These are phyloP conservation scores for Candida pseudocylindracea DNA, from an alignment of 1,139 yeast species.

Conservation along the genomic window DNA sequence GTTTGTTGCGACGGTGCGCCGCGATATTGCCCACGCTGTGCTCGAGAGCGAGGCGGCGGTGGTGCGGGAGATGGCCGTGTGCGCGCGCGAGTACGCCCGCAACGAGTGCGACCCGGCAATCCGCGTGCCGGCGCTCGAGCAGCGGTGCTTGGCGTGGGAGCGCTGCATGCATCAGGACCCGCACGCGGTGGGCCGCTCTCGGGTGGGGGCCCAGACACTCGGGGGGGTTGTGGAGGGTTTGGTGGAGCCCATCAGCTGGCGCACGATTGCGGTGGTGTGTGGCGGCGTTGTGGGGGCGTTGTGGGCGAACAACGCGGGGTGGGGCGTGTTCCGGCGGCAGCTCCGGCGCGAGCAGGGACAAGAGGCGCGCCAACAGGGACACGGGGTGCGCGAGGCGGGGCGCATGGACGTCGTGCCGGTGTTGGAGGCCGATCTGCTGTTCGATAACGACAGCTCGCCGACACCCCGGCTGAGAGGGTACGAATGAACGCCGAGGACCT, in stretches of 20 bases:
- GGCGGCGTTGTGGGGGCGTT: no score
- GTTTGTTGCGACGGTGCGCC: constrained; percentile 34
- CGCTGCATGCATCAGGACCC: constrained; percentile 82
- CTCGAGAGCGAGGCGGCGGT: constrained; percentile 40
- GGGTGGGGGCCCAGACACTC: constrained; percentile 59
- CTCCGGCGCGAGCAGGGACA: no score
- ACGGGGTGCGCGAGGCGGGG: no score
- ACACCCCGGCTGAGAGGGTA: no score
- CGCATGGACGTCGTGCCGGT: no score
- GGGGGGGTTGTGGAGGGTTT: constrained; percentile 70
- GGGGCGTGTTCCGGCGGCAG: no score
- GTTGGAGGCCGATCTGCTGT: no score
- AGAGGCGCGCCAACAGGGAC: no score
- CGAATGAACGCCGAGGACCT: no score
- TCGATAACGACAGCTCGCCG: no score
- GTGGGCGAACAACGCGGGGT: no score
- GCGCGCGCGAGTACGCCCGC: constrained; percentile 45
- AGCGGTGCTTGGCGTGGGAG: constrained; percentile 55
- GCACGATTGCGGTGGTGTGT: constrained; percentile 26
- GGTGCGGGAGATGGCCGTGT: constrained; percentile 41
- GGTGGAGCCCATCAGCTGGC: constrained; percentile 54
- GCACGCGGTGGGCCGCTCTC: constrained; percentile 49
- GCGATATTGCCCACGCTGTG: constrained; percentile 51
- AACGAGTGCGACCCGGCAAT: constrained; percentile 35
- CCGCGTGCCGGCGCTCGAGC: constrained; percentile 42